Conservation (phyloP, 2,329 filamentous ascomycete genomes). For the Colletotrichum caudatum region DNA sequence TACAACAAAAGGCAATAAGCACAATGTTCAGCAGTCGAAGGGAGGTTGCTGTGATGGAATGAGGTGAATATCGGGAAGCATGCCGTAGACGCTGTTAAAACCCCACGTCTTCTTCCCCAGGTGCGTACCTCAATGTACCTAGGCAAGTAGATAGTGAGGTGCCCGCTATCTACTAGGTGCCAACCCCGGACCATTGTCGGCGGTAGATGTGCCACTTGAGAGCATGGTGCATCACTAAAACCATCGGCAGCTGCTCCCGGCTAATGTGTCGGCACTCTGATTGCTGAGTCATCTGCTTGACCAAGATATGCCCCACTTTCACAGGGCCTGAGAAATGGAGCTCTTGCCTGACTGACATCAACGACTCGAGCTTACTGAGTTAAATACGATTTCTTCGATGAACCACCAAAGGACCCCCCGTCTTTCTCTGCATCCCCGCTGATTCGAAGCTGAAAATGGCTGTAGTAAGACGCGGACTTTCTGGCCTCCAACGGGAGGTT, state of each 20-base stretch:
- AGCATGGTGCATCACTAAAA: constrained; percentile 10
- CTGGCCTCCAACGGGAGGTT: constrained; percentile 92
- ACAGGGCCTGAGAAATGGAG: constrained; percentile 3
- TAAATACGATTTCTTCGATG: background rate
- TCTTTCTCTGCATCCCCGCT: constrained; percentile 7
- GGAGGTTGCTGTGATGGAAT: constrained; percentile 15
- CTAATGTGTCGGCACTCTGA: constrained; percentile 22
- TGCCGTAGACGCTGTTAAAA: constrained; percentile 1
- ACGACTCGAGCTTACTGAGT: constrained; percentile 23
- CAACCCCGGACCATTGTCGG: constrained; percentile 6
- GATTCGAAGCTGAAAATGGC: constrained; percentile 29
- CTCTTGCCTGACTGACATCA: constrained; percentile 35
- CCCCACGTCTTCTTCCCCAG: constrained; percentile 14
- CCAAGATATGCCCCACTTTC: background rate
- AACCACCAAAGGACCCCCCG: background rate
- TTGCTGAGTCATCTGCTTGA: constrained; percentile 26
- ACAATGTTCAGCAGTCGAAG: constrained; percentile 5
- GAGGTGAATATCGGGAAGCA: constrained; percentile 3
- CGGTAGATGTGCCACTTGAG: constrained; percentile 10
- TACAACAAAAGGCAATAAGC: no score
- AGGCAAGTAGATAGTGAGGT: background rate
- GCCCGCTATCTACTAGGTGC: background rate
- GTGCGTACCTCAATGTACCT: background rate
- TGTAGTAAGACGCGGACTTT: constrained; percentile 61
- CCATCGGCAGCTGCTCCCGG: constrained; percentile 2